Conservation (phyloP, 2,329 filamentous ascomycete genomes). For the Paecilomyces variotii region DNA sequence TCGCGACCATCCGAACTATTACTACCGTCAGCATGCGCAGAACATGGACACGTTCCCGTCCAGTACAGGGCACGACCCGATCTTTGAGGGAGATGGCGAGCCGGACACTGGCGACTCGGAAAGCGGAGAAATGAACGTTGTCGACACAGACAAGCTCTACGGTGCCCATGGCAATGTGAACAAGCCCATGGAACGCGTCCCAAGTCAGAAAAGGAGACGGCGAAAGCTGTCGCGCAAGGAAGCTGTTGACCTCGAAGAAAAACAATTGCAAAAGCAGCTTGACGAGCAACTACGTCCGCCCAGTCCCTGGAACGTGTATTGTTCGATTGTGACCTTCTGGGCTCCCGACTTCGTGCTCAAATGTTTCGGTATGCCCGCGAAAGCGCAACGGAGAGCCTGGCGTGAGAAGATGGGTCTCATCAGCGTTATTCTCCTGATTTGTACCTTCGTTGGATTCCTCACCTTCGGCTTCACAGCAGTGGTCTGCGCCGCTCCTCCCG, state of each 20-base stretch:
- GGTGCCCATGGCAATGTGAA: constrained; percentile 27
- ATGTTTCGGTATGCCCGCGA: constrained; percentile 78
- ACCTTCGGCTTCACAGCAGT: constrained; percentile 92
- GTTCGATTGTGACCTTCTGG: constrained; percentile 90
- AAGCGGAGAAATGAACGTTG: constrained; percentile 47
- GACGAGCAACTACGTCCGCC: constrained; percentile 63
- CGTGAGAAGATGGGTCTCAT: constrained; percentile 96
- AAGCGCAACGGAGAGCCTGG: constrained; percentile 87
- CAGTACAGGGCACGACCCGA: constrained; percentile 83
- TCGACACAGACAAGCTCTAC: constrained; percentile 30
- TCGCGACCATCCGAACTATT: constrained; percentile 83
- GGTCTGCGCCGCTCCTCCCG: constrained; percentile 67
- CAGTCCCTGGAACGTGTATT: constrained; percentile 93
- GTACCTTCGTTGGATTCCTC: constrained; percentile 82
- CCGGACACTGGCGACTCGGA: constrained; percentile 54
- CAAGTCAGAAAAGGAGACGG: constrained; percentile 36
- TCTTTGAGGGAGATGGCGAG: constrained; percentile 60
- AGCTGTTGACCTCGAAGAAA: constrained; percentile 53
- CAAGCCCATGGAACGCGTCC: constrained; percentile 34
- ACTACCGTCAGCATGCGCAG: constrained; percentile 90
- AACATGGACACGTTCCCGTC: constrained; percentile 88
- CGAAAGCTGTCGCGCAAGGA: constrained; percentile 59
- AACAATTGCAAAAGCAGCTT: constrained; percentile 49
- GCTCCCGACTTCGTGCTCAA: constrained; percentile 74
- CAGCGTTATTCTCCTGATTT: constrained; percentile 84